Base-by-base conservation (phyloP, 768 basidiomycete genomes). In the Leccinum uliginosum region DNA sequence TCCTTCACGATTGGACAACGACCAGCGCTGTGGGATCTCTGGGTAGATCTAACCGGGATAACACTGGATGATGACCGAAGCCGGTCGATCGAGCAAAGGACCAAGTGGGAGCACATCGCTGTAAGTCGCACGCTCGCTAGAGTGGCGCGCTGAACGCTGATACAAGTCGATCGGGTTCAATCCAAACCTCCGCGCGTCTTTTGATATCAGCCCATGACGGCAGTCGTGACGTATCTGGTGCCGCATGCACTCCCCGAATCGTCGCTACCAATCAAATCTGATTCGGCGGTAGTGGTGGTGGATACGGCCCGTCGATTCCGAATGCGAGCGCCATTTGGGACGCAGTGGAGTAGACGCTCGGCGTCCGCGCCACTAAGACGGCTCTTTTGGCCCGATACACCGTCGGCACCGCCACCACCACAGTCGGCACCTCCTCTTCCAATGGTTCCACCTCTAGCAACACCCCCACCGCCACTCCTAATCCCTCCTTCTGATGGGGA, bases 21-120 rank as follows among this genome's bases (percentile, higher is more conserved):
- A 49, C 82, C 82, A 0, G 58, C 66, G 51, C 59, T 83, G 17
- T 81, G 79, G 79, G 80, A 83, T 57, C 19, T 78, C 9, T 75
- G 77, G 73, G 57, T 62, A 7, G 47, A 56, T 9, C 12, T 32
- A 15, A 17, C 23, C 15, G 15, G 10, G 5, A 43, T 43, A 7
- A 30, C 17, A 17, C 7, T 10, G 9, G 38, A n/a, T n/a, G n/a
- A 34, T 34, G 34, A 9, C 5, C 38, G 38, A 40, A n/a, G 38
- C 8, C n/a, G 4, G 29, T 4, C 57, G 5, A 30, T 54, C 38
- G 58, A 57, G 29, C 40, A 40, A 4, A 59, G 64, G 35, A 61
- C 61, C 48, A 56, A 60, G 38, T 82, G 80, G 80, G 72, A 72
- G 23, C 62, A 66, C 46, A 68, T 80, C 5, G 74, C 73, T 72